Evolutionary conservation across 2,329 filamentous ascomycete genomes (phyloP), one percentile per base, ranked within the genome.

Genomic region (Bipolaris victoriae): DNA sequence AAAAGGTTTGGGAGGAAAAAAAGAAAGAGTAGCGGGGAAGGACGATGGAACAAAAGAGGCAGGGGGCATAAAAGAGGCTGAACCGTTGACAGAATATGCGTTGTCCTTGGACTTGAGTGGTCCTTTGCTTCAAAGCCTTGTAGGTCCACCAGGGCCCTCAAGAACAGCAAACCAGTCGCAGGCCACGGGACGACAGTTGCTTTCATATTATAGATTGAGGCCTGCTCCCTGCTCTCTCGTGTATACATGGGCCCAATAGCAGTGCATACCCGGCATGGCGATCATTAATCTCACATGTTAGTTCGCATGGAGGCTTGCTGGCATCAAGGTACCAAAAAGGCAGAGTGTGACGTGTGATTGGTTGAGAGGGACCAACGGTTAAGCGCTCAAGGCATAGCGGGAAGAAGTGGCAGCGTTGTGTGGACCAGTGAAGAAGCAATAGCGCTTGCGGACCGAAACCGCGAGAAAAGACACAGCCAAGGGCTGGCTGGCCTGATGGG

Each of bases 361-460:
- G 67, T 31, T 31, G 33, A 22, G 46, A 47, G 9, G 26, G 36
- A 10, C 26, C 41, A 46, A 36, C 51, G 64, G 40, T 24, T 70
- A 71, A 63, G 66, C 69, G 69, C 69, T 62, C 47, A 20, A 50
- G 52, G 47, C 44, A 55, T 31, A 57, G 57, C 57, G 56, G 58
- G 60, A 51, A 56, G 55, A 51, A 55, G 53, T 58, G 63, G 68
- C 64, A 65, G 60, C 53, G 61, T 46, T 53, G 41, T 61, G 50
- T 61, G 50, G 58, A 60, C 69, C 68, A 72, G 61, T 69, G 61
- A 63, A 60, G 40, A 58, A 46, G 58, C 67, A 69, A 70, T 72
- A 71, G 68, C 69, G 69, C 66, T 65, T 71, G 60, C 49, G 45
- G 53, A 26, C 56, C 63, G 64, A 72, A 72, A 72, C 67, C 55